Percentiles rank a stretch among this genome's conserved stretches.
These are phyloP conservation scores for Neonothopanus nambi DNA, from an alignment of 1,284 basidiomycete species.

Conservation along the genomic window DNA sequence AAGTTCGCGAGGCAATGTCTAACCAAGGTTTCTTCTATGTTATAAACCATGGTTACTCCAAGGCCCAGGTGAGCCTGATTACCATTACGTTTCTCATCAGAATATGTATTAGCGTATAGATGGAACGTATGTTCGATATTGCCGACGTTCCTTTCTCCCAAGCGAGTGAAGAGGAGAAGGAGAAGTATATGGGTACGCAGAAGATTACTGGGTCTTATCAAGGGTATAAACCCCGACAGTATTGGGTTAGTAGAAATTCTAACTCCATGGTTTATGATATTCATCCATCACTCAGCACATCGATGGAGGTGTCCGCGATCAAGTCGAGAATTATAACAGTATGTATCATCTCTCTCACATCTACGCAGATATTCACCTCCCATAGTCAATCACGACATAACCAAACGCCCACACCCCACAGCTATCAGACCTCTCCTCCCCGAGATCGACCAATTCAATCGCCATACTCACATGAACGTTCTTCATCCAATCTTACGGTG, in stretches of 20 bases:
- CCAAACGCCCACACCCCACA: constrained; percentile 46
- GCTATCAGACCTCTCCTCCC: constrained; percentile 53
- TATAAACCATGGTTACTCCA: constrained; percentile 56
- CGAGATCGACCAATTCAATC: constrained; percentile 55
- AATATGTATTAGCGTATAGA: constrained; percentile 29
- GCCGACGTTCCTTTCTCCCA: constrained; percentile 59
- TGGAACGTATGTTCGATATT: constrained; percentile 60
- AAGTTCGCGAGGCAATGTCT: constrained; percentile 58
- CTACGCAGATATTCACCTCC: background rate
- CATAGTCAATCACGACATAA: constrained; percentile 49
- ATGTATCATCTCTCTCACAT: constrained; percentile 18
- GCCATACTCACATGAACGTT: constrained; percentile 51
- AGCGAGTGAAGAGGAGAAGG: constrained; percentile 59
- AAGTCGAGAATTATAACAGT: constrained; percentile 62
- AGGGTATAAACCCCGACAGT: constrained; percentile 59
- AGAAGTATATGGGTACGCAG: constrained; percentile 46
- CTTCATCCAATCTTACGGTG: constrained; percentile 51
- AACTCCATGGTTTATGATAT: background rate
- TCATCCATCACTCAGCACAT: constrained; percentile 48
- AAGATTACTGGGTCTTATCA: constrained; percentile 54
- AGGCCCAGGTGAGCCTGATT: constrained; percentile 37
- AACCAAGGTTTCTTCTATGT: constrained; percentile 66
- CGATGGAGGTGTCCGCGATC: constrained; percentile 55
- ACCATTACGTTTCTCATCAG: background rate
- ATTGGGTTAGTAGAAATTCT: constrained; percentile 44